These are phyloP conservation scores for Diplotaxis tenuifolia DNA, from an alignment of 345 rosid species.

Conservation along the genomic window DNA sequence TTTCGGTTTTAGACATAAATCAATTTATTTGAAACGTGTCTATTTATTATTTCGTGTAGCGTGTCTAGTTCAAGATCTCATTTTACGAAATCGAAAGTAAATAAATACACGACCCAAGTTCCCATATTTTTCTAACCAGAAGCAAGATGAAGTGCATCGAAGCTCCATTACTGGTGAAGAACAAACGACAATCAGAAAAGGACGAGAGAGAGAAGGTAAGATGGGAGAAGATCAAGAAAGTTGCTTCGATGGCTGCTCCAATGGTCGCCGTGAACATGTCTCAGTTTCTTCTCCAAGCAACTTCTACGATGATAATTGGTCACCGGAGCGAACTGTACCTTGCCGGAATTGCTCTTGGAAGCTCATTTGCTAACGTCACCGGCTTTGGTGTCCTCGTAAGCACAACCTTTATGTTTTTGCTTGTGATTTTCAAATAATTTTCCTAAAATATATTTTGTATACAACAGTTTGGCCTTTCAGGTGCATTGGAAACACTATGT, in stretches of 20 bases:
- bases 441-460: not conserved
- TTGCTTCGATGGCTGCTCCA: constrained; percentile 40
- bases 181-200: constrained; percentile 4
- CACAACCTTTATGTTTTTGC: not conserved
- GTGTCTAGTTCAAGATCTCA: not conserved
- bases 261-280: constrained; percentile 38
- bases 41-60: not conserved
- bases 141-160: constrained; percentile 14
- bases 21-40: not conserved
- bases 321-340: constrained; percentile 32
- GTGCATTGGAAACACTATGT: constrained; percentile 78
- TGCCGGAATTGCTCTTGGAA: constrained; percentile 35
- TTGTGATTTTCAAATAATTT: not conserved
- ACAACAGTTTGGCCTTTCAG: constrained; percentile 56
- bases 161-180: constrained; percentile 26
- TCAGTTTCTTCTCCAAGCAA: constrained; percentile 33
- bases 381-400: constrained; percentile 40
- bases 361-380: constrained; percentile 38
- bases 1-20: not conserved
- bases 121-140: not conserved
- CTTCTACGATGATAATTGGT: constrained; percentile 38
- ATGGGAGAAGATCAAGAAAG: constrained; percentile 37
- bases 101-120: constrained; percentile 10
- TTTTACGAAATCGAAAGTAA: not conserved
- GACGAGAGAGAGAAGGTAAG: constrained; percentile 17